Base-by-base conservation (phyloP, 495 filamentous ascomycete genomes). In the Hypoxylon subgilvum region DNA sequence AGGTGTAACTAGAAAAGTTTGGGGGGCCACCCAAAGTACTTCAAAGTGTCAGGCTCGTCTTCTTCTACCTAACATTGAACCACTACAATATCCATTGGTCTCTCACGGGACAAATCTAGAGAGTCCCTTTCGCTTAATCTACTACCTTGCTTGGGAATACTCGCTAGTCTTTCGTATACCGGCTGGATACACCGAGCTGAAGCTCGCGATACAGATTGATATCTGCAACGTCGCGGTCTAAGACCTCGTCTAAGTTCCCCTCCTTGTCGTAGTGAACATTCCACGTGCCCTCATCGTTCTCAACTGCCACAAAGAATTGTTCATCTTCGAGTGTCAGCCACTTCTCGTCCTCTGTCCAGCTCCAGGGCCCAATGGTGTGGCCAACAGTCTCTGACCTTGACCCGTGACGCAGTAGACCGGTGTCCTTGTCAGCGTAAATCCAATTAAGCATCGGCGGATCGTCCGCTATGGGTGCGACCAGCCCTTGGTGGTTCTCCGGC, bases 371-470 rank as follows among this genome's bases (percentile, higher is more conserved):
- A 31, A 82, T 71, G 6, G 76, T 62, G 56, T 85, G 77, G 0
- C 75, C 74, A 61, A 73, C 17, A 46, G 72, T 79, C 36, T 76
- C 78, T 47, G 74, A 72, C 23, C 76, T 74, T 2, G 76, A 71
- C 0, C 82, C 83, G 57, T 85, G 81, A 53, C 78, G 78, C 32
- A 86, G 69, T 60, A 82, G 67, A 47, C 77, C 72, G 22, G 74
- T 83, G 57, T 81, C 79, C 54, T 79, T 76, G 71, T 85, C 82
- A 52, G 82, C 77, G 50, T 82, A 87, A 8, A 87, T 80, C 84
- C 84, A 87, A 72, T 86, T 84, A 21, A 87, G 76, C 74, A 81
- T 77, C 13, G 84, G 84, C 3, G 83, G 82, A 52, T 84, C 80
- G 46, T 83, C 82, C 0, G 71, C 69, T 60, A 85, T 81, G 36